Evolutionary conservation across 768 basidiomycete genomes (phyloP).

Genomic region (Gymnopilus dilepis): DNA sequence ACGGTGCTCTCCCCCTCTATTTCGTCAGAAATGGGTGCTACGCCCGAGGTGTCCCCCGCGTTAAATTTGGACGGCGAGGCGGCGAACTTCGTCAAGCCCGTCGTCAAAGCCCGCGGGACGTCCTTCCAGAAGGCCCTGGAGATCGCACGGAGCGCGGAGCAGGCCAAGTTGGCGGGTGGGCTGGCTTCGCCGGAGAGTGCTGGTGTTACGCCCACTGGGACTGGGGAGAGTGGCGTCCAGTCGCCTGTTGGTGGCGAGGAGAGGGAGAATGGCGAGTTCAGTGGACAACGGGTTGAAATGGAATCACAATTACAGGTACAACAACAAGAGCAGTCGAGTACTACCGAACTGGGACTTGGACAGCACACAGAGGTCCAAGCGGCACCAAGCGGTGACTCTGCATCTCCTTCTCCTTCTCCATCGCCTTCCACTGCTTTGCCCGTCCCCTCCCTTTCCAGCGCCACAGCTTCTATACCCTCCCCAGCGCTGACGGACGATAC

Average conservation of each 20-base stretch:
- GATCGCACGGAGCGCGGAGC: constrained; percentile 44
- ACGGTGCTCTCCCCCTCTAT: background rate
- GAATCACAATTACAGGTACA: no score
- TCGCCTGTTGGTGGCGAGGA: constrained; percentile 31
- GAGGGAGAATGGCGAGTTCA: constrained; percentile 25
- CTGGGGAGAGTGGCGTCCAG: constrained; percentile 15
- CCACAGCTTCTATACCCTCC: no score
- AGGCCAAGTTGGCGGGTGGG: constrained; percentile 27
- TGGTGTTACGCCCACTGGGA: constrained; percentile 3
- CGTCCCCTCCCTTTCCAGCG: no score
- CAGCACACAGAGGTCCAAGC: background rate
- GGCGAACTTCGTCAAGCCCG: constrained; percentile 20
- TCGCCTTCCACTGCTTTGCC: no score
- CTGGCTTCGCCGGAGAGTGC: constrained; percentile 16
- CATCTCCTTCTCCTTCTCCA: background rate
- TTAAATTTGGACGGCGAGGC: constrained; percentile 19
- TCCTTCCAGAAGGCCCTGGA: constrained; percentile 48
- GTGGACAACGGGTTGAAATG: constrained; percentile 13
- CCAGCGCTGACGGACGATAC: no score
- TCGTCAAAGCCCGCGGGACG: constrained; percentile 36
- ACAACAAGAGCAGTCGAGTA: no score
- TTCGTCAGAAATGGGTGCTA: constrained; percentile 10
- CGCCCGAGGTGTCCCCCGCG: constrained; percentile 24
- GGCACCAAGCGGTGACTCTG: background rate
- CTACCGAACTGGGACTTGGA: no score